phyloP scores from a whole-genome alignment of 2,329 filamentous ascomycete genomes.

The Fusarium buharicum region DNA sequence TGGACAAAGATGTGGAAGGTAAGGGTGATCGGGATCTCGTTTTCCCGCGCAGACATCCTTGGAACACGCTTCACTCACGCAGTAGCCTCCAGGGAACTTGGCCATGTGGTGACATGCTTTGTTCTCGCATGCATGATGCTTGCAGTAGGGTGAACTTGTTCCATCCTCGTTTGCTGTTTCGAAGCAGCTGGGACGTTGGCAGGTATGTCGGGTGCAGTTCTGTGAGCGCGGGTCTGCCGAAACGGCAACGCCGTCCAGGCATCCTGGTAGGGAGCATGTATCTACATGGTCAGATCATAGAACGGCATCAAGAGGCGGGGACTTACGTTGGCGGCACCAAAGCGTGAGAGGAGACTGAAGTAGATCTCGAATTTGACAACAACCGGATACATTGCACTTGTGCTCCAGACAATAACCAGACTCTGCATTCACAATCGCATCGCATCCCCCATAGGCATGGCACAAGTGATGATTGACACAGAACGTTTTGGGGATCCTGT shows the following conservation, averaged over 20 bases:
- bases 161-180: not conserved
- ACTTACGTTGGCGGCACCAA: constrained; percentile 34
- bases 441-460: constrained; percentile 11
- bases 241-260: not conserved
- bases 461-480: constrained; percentile 31
- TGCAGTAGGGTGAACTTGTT: constrained; percentile 17
- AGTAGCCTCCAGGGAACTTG: constrained; percentile 14
- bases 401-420: constrained; percentile 26
- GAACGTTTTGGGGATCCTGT: not conserved
- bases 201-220: constrained; percentile 14
- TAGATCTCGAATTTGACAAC: constrained; percentile 13
- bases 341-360: not conserved
- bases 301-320: accelerated
- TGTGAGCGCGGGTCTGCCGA: not conserved
- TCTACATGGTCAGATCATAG: constrained; percentile 25
- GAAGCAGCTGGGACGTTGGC: not conserved
- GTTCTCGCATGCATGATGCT: constrained; percentile 20
- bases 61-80: constrained; percentile 7
- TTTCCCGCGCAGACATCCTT: not conserved
- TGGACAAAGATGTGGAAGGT: constrained; percentile 4
- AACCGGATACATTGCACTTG: constrained; percentile 14
- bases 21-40: not conserved
- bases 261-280: constrained; percentile 15
- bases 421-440: constrained; percentile 2
- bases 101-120: constrained; percentile 1